Base-by-base conservation (phyloP, 164 flowering plant species). In the Stephania cephalantha region DNA sequence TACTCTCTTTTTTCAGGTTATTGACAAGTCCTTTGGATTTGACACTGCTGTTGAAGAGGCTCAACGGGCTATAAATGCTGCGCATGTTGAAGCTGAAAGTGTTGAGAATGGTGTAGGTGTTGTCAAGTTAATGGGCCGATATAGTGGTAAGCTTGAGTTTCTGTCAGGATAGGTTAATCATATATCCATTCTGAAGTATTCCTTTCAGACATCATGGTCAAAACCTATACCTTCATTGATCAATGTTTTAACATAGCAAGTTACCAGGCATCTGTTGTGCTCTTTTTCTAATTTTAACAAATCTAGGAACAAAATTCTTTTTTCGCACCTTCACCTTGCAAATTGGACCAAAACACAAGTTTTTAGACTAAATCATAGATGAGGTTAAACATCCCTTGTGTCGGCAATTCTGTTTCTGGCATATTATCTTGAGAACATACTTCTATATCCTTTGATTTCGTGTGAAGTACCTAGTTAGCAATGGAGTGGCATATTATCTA, bases 11-110 rank as follows among this genome's bases (percentile, higher is more conserved):
- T 7, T 71, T 45, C 84, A 95, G 99, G 92, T 95, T 69, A 95
- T 95, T 75, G 99, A 95, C 85, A 91, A 78, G 74, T 93, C 99
- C 44, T 95, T 95, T 74, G 98, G 97, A 70, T 95, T 95, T 82
- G 97, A 95, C 79, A 87, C 97, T 79, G 95, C 97, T 69, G 97
- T 95, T 71, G 99, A 95, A 83, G 99, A 95, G 83, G 99, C 99
- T 74, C 97, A 95, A 73, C 90, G 99, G 74, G 98, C 98, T 69
- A 95, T 95, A 53, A 95, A 91, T 84, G 98, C 98, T 3, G 98
- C 98, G 22, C 99, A 93, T 84, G 97, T 92, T 78, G 98, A 92
- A 86, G 86, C 95, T 70, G 91, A 86, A 83, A 95, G 97, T 77
- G 45, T 77, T 50, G 97, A 93, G 80, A 95, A 95, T 85, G 91